Evolutionary conservation across 306 rosid genomes (phyloP), one percentile per base, ranked within the genome.

Genomic region (Mimosa bimucronata): DNA sequence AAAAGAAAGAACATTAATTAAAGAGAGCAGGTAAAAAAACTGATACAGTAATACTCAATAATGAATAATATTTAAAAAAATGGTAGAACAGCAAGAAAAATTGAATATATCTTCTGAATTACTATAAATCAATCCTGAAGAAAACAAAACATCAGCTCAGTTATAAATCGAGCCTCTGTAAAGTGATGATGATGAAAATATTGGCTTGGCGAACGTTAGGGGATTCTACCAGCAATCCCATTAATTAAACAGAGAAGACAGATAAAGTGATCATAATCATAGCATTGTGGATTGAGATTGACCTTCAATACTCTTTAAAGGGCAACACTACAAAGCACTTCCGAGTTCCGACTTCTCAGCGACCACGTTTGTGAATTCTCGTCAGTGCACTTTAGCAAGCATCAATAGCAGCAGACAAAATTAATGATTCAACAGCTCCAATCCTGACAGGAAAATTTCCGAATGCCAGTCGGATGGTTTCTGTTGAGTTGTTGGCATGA

Each of bases 321-420:
- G 53, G 61, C 31, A 62, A 77, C 31, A 76, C 41, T 65, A 65
- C 53, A 28, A 44, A 45, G 53, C 50, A 38, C 74, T 60, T 69
- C 10, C 48, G 75, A 62, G 69, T 60, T 69, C 19, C 48, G 70
- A 68, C 66, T 48, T 79, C 38, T 74, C 55, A 14, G 41, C 28
- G 71, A 55, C 23, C 66, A 69, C 60, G 66, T 41, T 76, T 65
- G 76, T 46, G 55, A 72, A 72, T 66, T 71, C 31, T 31, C 55
- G 30, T 28, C 74, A 68, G 75, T 78, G 81, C 77, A 70, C 79
- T 74, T 53, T n/a, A 75, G 82, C 66, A 78, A 64, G 72, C 84
- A 74, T 77, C 80, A 78, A 26, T 25, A 34, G 67, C 55, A 52
- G 84, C 45, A 52, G 70, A 78, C 40, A 67, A 69, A 29, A 60